These are phyloP conservation scores for Daedaleopsis nitida DNA, from an alignment of 768 basidiomycete genomes.

Conservation along the genomic window DNA sequence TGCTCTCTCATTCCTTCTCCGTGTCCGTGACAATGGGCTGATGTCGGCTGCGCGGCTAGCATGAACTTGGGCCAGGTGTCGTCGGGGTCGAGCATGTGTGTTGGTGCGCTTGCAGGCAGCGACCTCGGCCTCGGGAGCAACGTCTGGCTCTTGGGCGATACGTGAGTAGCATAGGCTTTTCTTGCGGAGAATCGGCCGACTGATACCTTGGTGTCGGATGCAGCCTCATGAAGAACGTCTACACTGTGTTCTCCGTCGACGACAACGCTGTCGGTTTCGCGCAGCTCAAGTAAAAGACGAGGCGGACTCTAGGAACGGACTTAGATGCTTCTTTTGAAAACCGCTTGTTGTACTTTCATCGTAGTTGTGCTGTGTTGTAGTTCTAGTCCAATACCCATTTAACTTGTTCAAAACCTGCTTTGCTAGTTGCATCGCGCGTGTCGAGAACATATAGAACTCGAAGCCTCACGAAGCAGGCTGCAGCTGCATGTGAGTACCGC, in stretches of 20 bases:
- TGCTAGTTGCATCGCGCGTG: too few relatives aligned
- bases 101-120: conserved; percentile 1
- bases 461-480: too few relatives aligned
- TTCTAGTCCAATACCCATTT: too few relatives aligned
- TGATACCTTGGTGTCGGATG: conserved; percentile 8
- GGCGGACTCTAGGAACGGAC: not conserved
- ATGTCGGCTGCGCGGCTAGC: not conserved
- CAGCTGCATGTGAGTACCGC: too few relatives aligned
- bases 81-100: not conserved
- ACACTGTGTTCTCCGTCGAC: conserved; percentile 23
- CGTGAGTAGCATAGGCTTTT: conserved; percentile 4
- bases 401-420: too few relatives aligned
- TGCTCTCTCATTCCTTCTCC: not conserved
- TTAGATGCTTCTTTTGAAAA: not conserved
- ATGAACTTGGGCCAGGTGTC: conserved; percentile 18
- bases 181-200: not conserved
- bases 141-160: conserved; percentile 17
- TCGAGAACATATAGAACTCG: too few relatives aligned
- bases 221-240: not conserved
- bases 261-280: conserved; percentile 15
- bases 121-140: conserved; percentile 2
- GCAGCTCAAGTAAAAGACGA: not conserved
- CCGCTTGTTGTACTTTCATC: too few relatives aligned
- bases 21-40: not conserved
- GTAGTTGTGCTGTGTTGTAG: too few relatives aligned